Evolutionary conservation across 2,329 filamentous ascomycete species (phyloP).

Genomic region (Xylaria sp.): DNA sequence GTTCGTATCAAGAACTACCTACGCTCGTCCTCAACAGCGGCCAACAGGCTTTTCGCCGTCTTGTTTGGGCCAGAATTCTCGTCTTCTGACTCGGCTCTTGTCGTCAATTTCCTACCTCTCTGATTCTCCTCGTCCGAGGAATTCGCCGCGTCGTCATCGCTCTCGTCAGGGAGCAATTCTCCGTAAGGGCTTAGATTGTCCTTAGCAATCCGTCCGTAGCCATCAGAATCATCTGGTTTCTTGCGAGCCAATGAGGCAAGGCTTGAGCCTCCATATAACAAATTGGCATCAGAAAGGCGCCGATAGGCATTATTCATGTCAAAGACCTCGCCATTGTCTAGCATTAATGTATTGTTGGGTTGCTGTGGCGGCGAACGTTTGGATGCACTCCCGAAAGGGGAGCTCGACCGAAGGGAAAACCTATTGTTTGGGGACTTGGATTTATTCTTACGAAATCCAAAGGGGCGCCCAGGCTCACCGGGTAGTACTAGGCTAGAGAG

Average conservation of each 20-base stretch:
- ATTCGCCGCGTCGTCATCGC: slow-evolving; percentile 66
- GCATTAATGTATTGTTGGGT: slow-evolving; percentile 56
- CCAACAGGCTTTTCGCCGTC: slow-evolving; percentile 68
- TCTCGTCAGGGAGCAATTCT: slow-evolving; percentile 72
- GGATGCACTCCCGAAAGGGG: slow-evolving; percentile 55
- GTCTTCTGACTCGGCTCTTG: slow-evolving; percentile 58
- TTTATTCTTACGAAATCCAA: slow-evolving; percentile 55
- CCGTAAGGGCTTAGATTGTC: slow-evolving; percentile 74
- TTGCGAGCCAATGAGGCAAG: slow-evolving; percentile 72
- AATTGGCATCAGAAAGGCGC: slow-evolving; percentile 76
- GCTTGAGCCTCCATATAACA: slow-evolving; percentile 71
- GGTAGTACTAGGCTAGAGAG: slow-evolving; percentile 62
- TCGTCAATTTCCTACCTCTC: slow-evolving; percentile 68
- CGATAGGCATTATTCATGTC: slow-evolving; percentile 78
- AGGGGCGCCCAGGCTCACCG: slow-evolving; percentile 57
- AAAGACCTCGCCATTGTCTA: slow-evolving; percentile 70
- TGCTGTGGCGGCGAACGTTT: slow-evolving; percentile 49
- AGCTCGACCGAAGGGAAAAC: slow-evolving; percentile 62
- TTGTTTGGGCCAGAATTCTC: slow-evolving; percentile 52
- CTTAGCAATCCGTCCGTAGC: slow-evolving; percentile 71
- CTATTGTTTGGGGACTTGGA: slow-evolving; percentile 66
- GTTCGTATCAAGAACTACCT: slow-evolving; percentile 52
- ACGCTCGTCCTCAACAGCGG: slow-evolving; percentile 83
- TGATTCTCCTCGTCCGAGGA: slow-evolving; percentile 75
- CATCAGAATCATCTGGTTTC: slow-evolving; percentile 55